Conservation (phyloP, 371 early-diverging fungal genomes). For the Fennellomyces sp. region DNA sequence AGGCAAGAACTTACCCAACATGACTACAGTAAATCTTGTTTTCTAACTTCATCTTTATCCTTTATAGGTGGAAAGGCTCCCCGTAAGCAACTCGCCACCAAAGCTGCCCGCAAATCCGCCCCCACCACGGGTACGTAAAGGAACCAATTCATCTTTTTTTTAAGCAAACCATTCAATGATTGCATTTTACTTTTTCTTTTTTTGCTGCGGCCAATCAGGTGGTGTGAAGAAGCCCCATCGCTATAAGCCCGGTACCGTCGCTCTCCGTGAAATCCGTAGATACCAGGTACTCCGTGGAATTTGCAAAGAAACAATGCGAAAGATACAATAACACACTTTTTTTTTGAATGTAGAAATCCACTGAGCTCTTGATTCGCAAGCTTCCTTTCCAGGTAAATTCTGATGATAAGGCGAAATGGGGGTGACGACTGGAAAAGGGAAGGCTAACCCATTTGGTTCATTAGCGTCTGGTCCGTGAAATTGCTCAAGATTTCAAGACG, state of each 20-base stretch:
- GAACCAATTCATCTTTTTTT: background rate
- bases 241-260: slow-evolving; percentile 89
- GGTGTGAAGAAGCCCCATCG: slow-evolving; percentile 84
- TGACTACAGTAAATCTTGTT: no score
- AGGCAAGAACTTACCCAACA: no score
- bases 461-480: slow-evolving; percentile 89
- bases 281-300: slow-evolving; percentile 66
- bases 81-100: slow-evolving; percentile 97
- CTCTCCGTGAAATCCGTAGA: slow-evolving; percentile 96
- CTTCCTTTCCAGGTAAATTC: slow-evolving; percentile 89
- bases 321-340: background rate
- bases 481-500: slow-evolving; percentile 96
- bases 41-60: no score
- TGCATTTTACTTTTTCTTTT: background rate
- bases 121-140: slow-evolving; percentile 37
- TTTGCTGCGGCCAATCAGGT: slow-evolving; percentile 15
- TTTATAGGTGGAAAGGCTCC: slow-evolving; percentile 99
- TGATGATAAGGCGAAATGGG: background rate
- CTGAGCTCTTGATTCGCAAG: slow-evolving; percentile 97
- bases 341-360: slow-evolving; percentile 68
- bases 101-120: slow-evolving; percentile 74
- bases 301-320: background rate
- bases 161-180: background rate
- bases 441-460: background rate
- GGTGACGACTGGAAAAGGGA: background rate